Evolutionary conservation across 371 early-diverging fungal species (phyloP).

Genomic region (Choanephora cucurbitarum): DNA sequence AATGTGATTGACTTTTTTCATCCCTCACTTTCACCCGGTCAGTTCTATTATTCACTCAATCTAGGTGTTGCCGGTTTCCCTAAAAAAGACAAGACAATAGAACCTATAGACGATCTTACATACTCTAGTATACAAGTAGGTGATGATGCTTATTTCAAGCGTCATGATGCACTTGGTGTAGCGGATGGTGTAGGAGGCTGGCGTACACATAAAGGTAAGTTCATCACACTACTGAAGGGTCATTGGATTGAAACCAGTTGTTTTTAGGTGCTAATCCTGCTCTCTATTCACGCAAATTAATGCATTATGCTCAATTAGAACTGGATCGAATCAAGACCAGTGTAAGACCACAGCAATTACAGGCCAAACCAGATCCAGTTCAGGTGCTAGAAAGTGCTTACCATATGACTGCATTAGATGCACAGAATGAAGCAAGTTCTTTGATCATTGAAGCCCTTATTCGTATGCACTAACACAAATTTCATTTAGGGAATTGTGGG

Average conservation of each 20-base stretch:
- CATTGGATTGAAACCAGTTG: constrained; percentile 1
- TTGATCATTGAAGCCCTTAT: not conserved
- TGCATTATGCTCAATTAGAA: constrained; percentile 86
- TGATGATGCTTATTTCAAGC: too few relatives aligned
- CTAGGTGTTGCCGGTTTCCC: constrained; percentile 78
- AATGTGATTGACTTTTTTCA: constrained; percentile 44
- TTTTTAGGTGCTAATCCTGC: constrained; percentile 79
- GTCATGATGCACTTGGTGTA: too few relatives aligned
- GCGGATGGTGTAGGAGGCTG: constrained; percentile 15
- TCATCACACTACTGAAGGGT: not conserved
- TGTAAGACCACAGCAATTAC: constrained; percentile 31
- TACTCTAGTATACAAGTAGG: constrained; percentile 63
- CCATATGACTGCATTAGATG: constrained; percentile 50
- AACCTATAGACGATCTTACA: constrained; percentile 65
- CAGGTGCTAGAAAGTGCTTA: constrained; percentile 1
- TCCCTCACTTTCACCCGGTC: constrained; percentile 24
- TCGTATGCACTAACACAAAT: not conserved
- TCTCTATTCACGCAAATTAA: constrained; percentile 83
- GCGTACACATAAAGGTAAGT: constrained; percentile 49
- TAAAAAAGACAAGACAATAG: constrained; percentile 50
- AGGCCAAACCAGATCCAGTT: constrained; percentile 59
- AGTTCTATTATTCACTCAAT: constrained; percentile 55
- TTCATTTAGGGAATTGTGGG: constrained; percentile 65
- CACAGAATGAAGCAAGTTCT: constrained; percentile 58
- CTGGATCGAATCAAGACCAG: constrained; percentile 64